phyloP scores from a whole-genome alignment of 768 basidiomycete species.

The Lactarius pseudohatsudake region DNA sequence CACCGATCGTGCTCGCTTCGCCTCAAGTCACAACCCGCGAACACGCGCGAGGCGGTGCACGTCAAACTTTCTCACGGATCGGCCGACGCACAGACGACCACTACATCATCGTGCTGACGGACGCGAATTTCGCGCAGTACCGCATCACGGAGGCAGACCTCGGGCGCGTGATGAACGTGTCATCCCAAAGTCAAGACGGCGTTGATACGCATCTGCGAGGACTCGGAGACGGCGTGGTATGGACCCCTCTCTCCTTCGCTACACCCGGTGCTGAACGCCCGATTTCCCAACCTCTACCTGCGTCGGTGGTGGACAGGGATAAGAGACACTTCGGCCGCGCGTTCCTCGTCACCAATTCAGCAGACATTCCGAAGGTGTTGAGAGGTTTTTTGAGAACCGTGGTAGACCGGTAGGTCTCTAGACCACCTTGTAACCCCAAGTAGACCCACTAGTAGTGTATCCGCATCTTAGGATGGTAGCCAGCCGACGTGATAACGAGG shows the following conservation, averaged over 20 bases:
- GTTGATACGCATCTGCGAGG: constrained; percentile 67
- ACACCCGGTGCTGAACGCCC: background rate
- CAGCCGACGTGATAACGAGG: background rate
- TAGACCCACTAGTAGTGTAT: background rate
- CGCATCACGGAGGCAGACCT: constrained; percentile 59
- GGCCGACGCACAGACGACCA: constrained; percentile 50
- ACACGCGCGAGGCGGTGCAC: no score
- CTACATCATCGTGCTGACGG: constrained; percentile 72
- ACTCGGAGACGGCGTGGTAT: constrained; percentile 62
- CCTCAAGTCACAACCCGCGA: no score
- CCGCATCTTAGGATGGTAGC: no score
- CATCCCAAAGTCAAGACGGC: constrained; percentile 67
- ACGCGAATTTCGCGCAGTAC: constrained; percentile 67
- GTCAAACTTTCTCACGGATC: background rate
- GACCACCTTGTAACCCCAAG: background rate
- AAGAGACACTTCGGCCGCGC: no score
- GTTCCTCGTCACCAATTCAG: no score
- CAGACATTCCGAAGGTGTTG: no score
- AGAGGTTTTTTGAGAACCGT: constrained; percentile 43
- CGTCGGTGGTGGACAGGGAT: constrained; percentile 36
- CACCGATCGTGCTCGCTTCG: no score
- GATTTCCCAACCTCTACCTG: no score
- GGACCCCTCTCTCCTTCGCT: constrained; percentile 16
- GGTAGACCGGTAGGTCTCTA: constrained; percentile 29
- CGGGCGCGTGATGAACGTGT: constrained; percentile 52